phyloP scores from a whole-genome alignment of 2,329 filamentous ascomycete species.

The Fusarium phyllophilum region DNA sequence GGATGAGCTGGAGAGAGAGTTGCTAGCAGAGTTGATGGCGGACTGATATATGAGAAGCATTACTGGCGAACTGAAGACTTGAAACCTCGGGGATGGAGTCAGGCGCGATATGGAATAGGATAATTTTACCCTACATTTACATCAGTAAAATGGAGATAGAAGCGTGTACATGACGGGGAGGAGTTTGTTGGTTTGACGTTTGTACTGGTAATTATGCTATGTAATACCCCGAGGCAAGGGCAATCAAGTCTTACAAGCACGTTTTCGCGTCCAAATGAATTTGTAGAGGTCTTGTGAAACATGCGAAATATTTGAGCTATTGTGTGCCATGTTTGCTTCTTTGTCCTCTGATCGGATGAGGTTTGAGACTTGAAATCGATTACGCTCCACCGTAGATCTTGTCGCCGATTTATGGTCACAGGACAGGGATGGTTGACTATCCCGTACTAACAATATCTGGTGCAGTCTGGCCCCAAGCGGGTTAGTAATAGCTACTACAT shows the following conservation, averaged over 20 bases:
- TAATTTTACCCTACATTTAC: neutral
- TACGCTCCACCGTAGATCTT: constrained; percentile 4
- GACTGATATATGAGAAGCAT: constrained; percentile 57
- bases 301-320: neutral
- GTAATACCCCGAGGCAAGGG: constrained; percentile 28
- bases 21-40: constrained; percentile 68
- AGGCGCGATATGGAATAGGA: neutral
- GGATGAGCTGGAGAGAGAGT: constrained; percentile 70
- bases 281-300: neutral
- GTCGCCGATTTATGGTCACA: neutral
- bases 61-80: constrained; percentile 55
- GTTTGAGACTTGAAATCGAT: neutral
- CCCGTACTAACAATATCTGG: neutral
- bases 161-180: constrained; percentile 13
- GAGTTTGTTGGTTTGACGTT: constrained; percentile 5
- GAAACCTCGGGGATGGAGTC: constrained; percentile 7
- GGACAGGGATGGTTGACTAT: constrained; percentile 2
- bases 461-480: rapidly evolving
- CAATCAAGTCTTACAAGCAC: constrained; percentile 16
- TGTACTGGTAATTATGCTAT: neutral
- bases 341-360: neutral
- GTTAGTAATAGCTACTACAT: neutral
- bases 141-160: constrained; percentile 17
- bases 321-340: neutral
- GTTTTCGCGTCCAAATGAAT: neutral